Percentiles rank a stretch among this genome's conserved stretches.
These are phyloP conservation scores for Taphrina populina DNA, from an alignment of 1,139 yeast species.

Conservation along the genomic window DNA sequence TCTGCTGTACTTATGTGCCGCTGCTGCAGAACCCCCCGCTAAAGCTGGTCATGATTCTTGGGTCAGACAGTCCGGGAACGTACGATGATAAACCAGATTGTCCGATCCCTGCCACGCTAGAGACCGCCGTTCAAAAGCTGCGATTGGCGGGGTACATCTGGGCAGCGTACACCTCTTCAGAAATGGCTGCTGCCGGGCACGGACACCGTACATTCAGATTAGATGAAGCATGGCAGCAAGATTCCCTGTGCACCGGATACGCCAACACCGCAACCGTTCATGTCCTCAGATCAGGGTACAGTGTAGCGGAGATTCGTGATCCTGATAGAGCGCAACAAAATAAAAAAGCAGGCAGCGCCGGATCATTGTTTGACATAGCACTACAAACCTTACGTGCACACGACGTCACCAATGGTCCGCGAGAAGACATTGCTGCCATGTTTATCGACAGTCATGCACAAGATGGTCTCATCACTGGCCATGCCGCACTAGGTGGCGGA, in stretches of 20 bases:
- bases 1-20: constrained; percentile 52
- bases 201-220: constrained; percentile 79
- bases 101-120: constrained; percentile 67
- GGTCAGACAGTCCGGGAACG: constrained; percentile 67
- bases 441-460: constrained; percentile 70
- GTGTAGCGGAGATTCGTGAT: constrained; percentile 59
- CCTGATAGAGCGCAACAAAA: constrained; percentile 87
- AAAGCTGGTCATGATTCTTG: constrained; percentile 74
- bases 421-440: constrained; percentile 77
- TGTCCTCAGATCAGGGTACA: constrained; percentile 61
- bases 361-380: constrained; percentile 77
- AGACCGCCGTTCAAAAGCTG: constrained; percentile 71
- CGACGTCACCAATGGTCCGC: constrained; percentile 39
- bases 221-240: constrained; percentile 61
- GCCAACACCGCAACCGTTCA: constrained; percentile 71
- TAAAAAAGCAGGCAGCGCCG: constrained; percentile 64
- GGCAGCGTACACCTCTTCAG: constrained; percentile 93
- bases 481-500: constrained; percentile 96
- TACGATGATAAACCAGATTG: constrained; percentile 61
- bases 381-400: constrained; percentile 60
- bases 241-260: constrained; percentile 47
- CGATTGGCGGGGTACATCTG: constrained; percentile 83
- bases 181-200: constrained; percentile 75
- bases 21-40: constrained; percentile 70
- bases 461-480: constrained; percentile 65